Conservation (phyloP, 2,329 filamentous ascomycete genomes). For the Fusarium austroafricanum region DNA sequence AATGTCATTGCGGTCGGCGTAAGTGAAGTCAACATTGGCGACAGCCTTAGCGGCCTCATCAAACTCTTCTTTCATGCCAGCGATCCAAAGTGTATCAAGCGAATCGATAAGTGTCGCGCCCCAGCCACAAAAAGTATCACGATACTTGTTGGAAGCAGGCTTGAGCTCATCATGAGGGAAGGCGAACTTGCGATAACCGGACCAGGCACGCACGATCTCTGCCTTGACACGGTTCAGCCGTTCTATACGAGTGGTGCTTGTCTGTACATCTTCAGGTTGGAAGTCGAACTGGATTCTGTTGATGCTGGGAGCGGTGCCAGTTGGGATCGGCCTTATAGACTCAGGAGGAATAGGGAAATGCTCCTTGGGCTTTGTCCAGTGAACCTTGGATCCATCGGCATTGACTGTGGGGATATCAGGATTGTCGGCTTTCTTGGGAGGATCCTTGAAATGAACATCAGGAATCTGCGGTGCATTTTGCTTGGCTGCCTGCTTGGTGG, state of each 20-base stretch:
- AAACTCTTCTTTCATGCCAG: slow-evolving; percentile 82
- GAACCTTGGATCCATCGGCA: slow-evolving; percentile 54
- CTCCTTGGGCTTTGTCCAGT: slow-evolving; percentile 81
- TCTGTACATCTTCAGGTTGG: slow-evolving; percentile 69
- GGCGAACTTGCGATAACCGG: slow-evolving; percentile 81
- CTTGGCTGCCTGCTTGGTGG: slow-evolving; percentile 14
- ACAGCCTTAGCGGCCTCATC: slow-evolving; percentile 79
- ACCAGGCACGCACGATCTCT: slow-evolving; percentile 83
- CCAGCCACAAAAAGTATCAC: slow-evolving; percentile 92
- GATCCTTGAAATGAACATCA: slow-evolving; percentile 46
- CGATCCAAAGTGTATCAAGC: slow-evolving; percentile 88
- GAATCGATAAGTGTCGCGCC: slow-evolving; percentile 87
- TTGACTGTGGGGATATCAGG: slow-evolving; percentile 28
- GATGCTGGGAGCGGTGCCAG: slow-evolving; percentile 74
- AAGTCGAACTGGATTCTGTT: slow-evolving; percentile 83
- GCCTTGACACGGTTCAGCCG: slow-evolving; percentile 76
- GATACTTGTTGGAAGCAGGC: slow-evolving; percentile 74
- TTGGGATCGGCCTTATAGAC: slow-evolving; percentile 80
- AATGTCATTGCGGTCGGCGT: slow-evolving; percentile 72
- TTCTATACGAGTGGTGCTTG: slow-evolving; percentile 70
- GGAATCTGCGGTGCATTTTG: slow-evolving; percentile 32
- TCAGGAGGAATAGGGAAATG: slow-evolving; percentile 79
- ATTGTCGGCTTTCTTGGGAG: slow-evolving; percentile 39
- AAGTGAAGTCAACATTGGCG: slow-evolving; percentile 84
- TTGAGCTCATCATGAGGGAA: slow-evolving; percentile 89